Evolutionary conservation across 2,329 filamentous ascomycete genomes (phyloP).

Genomic region (Alternaria infectoria): DNA sequence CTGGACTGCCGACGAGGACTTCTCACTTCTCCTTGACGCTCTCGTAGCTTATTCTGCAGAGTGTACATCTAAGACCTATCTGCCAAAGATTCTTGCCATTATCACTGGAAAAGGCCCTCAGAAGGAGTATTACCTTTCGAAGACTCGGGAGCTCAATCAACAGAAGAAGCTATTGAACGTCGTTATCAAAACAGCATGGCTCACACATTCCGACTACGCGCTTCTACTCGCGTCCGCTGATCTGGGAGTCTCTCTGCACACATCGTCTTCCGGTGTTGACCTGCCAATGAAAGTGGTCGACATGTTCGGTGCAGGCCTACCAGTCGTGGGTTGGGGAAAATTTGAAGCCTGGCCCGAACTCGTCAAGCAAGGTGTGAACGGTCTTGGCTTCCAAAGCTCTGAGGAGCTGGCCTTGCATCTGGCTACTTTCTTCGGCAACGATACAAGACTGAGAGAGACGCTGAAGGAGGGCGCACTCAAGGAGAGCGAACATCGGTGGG

Average conservation of each 20-base stretch:
- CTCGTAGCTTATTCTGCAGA: conserved; percentile 73
- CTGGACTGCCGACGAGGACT: conserved; percentile 97
- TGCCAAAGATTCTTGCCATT: conserved; percentile 78
- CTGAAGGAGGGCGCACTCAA: conserved; percentile 72
- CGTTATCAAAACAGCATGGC: conserved; percentile 80
- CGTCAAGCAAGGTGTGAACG: conserved; percentile 86
- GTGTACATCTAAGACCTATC: conserved; percentile 53
- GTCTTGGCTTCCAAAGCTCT: conserved; percentile 79
- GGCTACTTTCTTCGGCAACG: conserved; percentile 65
- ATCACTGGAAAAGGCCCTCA: conserved; percentile 95
- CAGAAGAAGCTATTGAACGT: conserved; percentile 71
- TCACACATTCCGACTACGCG: conserved; percentile 84
- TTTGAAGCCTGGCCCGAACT: conserved; percentile 92
- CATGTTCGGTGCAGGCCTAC: conserved; percentile 95
- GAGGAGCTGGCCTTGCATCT: conserved; percentile 70
- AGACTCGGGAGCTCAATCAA: conserved; percentile 67
- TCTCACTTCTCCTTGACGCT: conserved; percentile 83
- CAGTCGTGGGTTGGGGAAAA: conserved; percentile 82
- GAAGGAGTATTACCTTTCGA: conserved; percentile 73
- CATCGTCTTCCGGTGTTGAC: conserved; percentile 91
- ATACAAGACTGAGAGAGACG: conserved; percentile 61
- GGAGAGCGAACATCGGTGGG: conserved; percentile 82
- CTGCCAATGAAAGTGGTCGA: conserved; percentile 99
- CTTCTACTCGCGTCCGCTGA: conserved; percentile 82
- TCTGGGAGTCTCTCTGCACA: conserved; percentile 89